phyloP scores from a whole-genome alignment of 2,329 filamentous ascomycete genomes.

The Simplicillium aogashimaense region DNA sequence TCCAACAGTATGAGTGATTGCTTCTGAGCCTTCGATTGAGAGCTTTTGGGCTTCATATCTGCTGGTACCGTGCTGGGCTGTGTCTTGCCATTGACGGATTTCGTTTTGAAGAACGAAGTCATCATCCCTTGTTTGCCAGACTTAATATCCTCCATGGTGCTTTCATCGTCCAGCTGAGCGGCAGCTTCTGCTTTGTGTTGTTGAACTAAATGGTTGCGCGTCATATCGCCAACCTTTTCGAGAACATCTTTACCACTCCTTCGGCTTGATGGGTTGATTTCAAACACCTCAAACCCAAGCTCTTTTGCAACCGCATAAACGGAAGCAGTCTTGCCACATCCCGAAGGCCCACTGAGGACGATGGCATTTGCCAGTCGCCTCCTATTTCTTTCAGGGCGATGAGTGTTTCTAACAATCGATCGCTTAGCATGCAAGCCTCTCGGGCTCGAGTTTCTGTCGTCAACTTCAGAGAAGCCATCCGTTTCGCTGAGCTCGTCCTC shows the following conservation, averaged over 20 bases:
- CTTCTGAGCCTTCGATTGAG: conserved; percentile 53
- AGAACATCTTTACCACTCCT: conserved; percentile 83
- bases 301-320: conserved; percentile 90
- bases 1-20: conserved; percentile 92
- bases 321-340: conserved; percentile 87
- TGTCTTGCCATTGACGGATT: conserved; percentile 20
- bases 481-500: conserved; percentile 65
- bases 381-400: conserved; percentile 22
- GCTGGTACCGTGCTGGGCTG: conserved; percentile 10
- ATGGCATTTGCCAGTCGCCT: conserved; percentile 60
- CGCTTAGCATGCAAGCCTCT: conserved; percentile 27
- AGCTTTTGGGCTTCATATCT: conserved; percentile 19
- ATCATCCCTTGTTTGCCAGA: conserved; percentile 69
- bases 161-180: conserved; percentile 16
- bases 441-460: not conserved
- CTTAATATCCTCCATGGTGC: conserved; percentile 40
- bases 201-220: conserved; percentile 79
- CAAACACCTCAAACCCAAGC: conserved; percentile 86
- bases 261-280: conserved; percentile 78
- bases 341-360: conserved; percentile 80
- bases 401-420: conserved; percentile 41
- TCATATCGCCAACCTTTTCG: conserved; percentile 94
- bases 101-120: conserved; percentile 67
- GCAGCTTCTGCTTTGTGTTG: conserved; percentile 28
- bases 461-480: conserved; percentile 52